Base-by-base conservation (phyloP, 1,284 basidiomycete genomes). In the Melampsora americana region DNA sequence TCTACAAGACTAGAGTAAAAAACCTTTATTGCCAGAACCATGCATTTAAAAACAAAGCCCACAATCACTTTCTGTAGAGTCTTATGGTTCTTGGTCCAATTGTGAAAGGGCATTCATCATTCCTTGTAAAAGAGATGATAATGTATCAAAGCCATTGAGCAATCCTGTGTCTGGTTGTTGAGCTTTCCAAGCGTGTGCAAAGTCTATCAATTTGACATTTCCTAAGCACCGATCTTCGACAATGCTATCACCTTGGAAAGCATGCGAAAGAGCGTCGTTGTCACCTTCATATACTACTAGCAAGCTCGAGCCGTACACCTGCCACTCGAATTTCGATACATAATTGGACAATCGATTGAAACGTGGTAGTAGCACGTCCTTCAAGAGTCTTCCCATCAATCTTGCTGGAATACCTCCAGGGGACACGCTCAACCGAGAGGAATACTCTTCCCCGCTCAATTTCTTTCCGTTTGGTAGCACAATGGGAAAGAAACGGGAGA, bases 211-310 rank as follows among this genome's bases (percentile, higher is more conserved):
- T 28, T 66, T 74, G 5, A 74, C 64, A 5, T 32, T 42, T n/a
- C 62, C 48, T 16, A 66, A 6, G n/a, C 23, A 26, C 18, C 42
- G 14, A 20, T 26, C 46, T 12, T 64, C 32, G 14, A 2, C 20
- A 26, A 64, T 28, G 14, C 16, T 11, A 44, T 32, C 28, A 39
- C 23, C 50, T 64, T 30, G 7, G 18, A 66, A 23, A 16, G 20
- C 20, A 23, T 26, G n/a, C 11, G 53, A n/a, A n/a, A 74, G 64
- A n/a, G 64, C 48, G 16, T 23, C 50, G 16, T 48, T 30, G 44
- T 74, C 64, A 46, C 61, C 64, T 66, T 74, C 71, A 32, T 65
- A 74, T 30, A 74, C 64, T 1, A 74, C 56, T 23, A 74, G 53
- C 32, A 74, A 16, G 44, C 71, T 74, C 9, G 71, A 39, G 18